These are phyloP conservation scores for Didymella sp. DNA, from an alignment of 2,329 filamentous ascomycete genomes.

Conservation along the genomic window DNA sequence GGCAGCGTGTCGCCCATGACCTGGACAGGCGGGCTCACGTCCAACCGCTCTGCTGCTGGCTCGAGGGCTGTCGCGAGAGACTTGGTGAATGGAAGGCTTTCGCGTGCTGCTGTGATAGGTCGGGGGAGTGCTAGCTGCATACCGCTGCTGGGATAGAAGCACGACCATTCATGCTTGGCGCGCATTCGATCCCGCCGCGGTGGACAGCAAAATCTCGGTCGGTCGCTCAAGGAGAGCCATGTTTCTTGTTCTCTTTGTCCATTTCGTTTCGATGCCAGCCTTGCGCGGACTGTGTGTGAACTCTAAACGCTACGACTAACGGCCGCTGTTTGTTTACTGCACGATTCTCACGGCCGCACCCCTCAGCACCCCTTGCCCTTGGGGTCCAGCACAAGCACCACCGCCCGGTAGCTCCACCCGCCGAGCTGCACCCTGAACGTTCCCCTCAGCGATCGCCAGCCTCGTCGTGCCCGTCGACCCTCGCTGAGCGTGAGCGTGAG, in stretches of 20 bases:
- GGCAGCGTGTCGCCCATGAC: conserved; percentile 15
- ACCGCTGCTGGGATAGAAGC: conserved; percentile 18
- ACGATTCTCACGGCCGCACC: conserved; percentile 1
- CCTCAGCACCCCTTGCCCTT: conserved; percentile 2
- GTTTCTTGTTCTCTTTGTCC: conserved; percentile 19
- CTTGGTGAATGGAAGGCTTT: conserved; percentile 6
- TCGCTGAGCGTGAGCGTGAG: neutral
- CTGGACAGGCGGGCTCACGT: neutral
- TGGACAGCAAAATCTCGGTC: conserved; percentile 24
- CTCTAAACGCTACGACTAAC: conserved; percentile 6
- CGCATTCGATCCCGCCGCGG: conserved; percentile 19
- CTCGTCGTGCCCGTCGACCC: conserved; percentile 1
- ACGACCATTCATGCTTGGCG: conserved; percentile 18
- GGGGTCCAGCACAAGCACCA: neutral
- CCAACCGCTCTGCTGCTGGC: conserved; percentile 11
- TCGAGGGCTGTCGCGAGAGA: conserved; percentile 6
- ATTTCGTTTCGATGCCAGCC: conserved; percentile 20
- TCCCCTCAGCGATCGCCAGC: conserved; percentile 9
- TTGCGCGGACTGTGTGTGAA: conserved; percentile 15
- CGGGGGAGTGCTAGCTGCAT: conserved; percentile 13
- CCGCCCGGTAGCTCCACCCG: neutral
- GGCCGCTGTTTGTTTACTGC: conserved; percentile 21
- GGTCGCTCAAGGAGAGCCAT: conserved; percentile 18
- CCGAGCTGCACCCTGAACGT: conserved; percentile 5
- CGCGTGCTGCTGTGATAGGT: conserved; percentile 1